Base-by-base conservation (phyloP, 1,139 yeast species). In the Suhomyces anneliseae region DNA sequence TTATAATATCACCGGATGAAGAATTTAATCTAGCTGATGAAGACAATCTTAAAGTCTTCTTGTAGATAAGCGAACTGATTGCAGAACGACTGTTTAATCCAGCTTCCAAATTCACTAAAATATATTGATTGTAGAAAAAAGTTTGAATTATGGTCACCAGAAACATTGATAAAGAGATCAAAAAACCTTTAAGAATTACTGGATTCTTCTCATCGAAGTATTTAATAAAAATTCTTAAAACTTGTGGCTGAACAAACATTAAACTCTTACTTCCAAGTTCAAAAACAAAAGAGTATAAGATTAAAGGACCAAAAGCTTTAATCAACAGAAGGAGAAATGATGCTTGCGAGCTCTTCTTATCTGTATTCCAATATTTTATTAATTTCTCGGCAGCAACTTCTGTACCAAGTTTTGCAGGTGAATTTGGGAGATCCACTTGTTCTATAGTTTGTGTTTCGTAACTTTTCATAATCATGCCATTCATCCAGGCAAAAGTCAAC, bases 401-500 rank as follows among this genome's bases (percentile, higher is more conserved):
- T 0, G 86, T 74, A 11, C 79, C 71, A 8, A 82, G 63, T 33
- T 72, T 64, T 2, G 68, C 62, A 1, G 87, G 85, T 2, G 85
- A 77, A 33, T 72, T 65, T 2, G 88, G 87, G 43, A 84, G 66
- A 52, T 80, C 82, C 2, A 76, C 72, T 34, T 76, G 73, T 14
- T 76, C 76, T 8, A 79, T 67, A 6, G 80, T 70, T 50, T 75
- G 74, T 38, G 74, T 73, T 10, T 62, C 59, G 49, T 79, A 78
- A 0, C 85, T 80, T 45, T 75, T 75, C 27, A 61, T 57, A 34
- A 84, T 76, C 49, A 84, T 58, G 1, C 67, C 69, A 55, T 82
- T 83, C 85, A 84, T 80, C 87, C 87, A 83, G 8, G 78, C 69
- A 54, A 81, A 83, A 0, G 87, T 80, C 29, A 81, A 56, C 39